A percentile compares a stretch with the other conserved stretches of the same genome.
phyloP scores from a whole-genome alignment of 805 yeast species.

The Metschnikowia hibisci region DNA sequence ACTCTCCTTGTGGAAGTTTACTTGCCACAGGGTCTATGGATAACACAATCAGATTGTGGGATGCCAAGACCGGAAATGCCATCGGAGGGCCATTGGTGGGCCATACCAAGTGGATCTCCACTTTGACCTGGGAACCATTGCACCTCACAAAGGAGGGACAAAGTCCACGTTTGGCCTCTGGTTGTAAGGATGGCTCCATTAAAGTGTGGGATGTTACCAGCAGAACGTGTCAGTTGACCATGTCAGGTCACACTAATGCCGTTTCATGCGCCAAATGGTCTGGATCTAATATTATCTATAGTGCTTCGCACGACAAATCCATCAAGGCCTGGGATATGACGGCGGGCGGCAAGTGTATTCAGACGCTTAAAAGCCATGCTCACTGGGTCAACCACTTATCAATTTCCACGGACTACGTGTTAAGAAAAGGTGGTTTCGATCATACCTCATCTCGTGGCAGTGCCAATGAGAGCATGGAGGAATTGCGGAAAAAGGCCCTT shows the following conservation, averaged over 20 bases:
- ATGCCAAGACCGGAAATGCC: constrained; percentile 65
- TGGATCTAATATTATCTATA: constrained; percentile 77
- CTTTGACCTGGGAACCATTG: constrained; percentile 90
- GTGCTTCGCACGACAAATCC: constrained; percentile 93
- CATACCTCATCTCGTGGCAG: constrained; percentile 48
- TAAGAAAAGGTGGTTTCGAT: constrained; percentile 86
- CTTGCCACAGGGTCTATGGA: constrained; percentile 98
- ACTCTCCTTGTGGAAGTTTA: constrained; percentile 87
- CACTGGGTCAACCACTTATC: constrained; percentile 98
- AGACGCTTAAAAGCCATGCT: constrained; percentile 82
- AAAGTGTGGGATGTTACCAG: constrained; percentile 83
- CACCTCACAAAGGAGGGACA: constrained; percentile 70
- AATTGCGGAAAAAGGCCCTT: constrained; percentile 48
- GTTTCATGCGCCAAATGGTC: constrained; percentile 98
- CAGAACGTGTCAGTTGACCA: constrained; percentile 60
- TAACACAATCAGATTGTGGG: constrained; percentile 84
- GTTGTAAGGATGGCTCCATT: constrained; percentile 87
- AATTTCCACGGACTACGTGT: constrained; percentile 81
- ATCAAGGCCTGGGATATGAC: constrained; percentile 86
- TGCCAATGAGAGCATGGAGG: constrained; percentile 21
- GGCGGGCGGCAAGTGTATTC: constrained; percentile 68
- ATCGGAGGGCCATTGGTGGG: constrained; percentile 74
- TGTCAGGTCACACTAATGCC: constrained; percentile 84
- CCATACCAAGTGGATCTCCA: constrained; percentile 85
- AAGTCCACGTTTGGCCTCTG: constrained; percentile 71